These are phyloP conservation scores for Annona cherimola DNA, from an alignment of 164 flowering plant species.

Conservation along the genomic window DNA sequence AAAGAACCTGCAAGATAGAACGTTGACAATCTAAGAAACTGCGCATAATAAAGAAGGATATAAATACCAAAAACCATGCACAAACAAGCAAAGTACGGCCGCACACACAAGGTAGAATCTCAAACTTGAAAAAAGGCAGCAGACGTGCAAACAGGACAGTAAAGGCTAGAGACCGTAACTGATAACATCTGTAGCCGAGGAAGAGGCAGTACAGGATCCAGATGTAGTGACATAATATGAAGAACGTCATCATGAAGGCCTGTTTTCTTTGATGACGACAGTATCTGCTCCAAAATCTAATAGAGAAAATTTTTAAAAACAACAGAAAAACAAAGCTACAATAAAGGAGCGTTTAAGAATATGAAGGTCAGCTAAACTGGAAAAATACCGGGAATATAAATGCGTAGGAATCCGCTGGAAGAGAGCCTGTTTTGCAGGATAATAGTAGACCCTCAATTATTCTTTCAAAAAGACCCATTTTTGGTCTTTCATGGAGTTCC, in stretches of 20 bases:
- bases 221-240: constrained; percentile 70
- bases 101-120: neutral
- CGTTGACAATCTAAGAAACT: neutral
- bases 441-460: constrained; percentile 51
- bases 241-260: constrained; percentile 87
- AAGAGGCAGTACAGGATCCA: constrained; percentile 92
- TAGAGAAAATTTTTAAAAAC: neutral
- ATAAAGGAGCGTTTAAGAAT: constrained; percentile 1
- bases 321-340: neutral
- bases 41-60: neutral
- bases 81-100: neutral
- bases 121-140: neutral
- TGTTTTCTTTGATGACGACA: constrained; percentile 77
- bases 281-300: constrained; percentile 88
- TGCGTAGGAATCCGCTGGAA: constrained; percentile 88
- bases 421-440: constrained; percentile 87
- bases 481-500: constrained; percentile 35
- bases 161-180: constrained; percentile 33
- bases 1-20: constrained; percentile 64
- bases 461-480: constrained; percentile 70
- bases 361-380: neutral
- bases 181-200: constrained; percentile 94
- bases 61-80: neutral
- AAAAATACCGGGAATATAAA: constrained; percentile 81
- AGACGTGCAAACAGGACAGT: neutral